Conservation (phyloP, 1,284 basidiomycete genomes). For the Pseudozyma tsukubaensis region DNA sequence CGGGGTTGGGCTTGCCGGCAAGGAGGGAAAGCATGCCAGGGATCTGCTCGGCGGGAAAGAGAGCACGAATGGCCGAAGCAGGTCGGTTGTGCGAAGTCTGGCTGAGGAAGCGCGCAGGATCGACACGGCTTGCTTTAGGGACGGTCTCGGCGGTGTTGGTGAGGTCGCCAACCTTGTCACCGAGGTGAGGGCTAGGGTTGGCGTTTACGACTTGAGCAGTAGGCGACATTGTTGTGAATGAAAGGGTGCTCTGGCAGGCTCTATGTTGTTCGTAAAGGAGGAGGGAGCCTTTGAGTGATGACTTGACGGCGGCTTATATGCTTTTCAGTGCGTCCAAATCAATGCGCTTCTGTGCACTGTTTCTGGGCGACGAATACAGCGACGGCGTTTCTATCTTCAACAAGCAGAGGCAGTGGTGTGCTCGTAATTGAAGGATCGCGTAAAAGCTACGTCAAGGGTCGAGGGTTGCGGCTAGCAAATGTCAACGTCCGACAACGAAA, state of each 20-base stretch:
- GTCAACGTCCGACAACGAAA: too few relatives aligned
- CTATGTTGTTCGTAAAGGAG: not conserved
- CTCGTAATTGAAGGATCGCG: too few relatives aligned
- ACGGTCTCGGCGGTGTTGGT: slow-evolving; percentile 17
- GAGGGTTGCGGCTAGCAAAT: too few relatives aligned
- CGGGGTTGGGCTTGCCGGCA: slow-evolving; percentile 80
- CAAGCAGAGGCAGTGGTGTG: too few relatives aligned
- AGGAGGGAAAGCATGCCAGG: slow-evolving; percentile 85
- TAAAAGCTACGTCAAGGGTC: too few relatives aligned
- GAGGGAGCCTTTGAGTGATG: not conserved
- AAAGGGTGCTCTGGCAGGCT: not conserved
- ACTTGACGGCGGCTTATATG: too few relatives aligned
- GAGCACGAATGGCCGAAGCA: slow-evolving; percentile 72
- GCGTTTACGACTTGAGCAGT: slow-evolving; percentile 37
- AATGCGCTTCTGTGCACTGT: too few relatives aligned
- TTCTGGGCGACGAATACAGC: too few relatives aligned
- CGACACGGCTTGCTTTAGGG: slow-evolving; percentile 29
- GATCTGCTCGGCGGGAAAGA: slow-evolving; percentile 80
- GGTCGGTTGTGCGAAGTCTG: slow-evolving; percentile 30
- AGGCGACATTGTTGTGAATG: slow-evolving; percentile 24
- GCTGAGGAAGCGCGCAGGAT: slow-evolving; percentile 42
- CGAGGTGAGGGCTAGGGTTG: slow-evolving; percentile 27
- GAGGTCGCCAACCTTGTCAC: slow-evolving; percentile 46
- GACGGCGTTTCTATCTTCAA: too few relatives aligned
- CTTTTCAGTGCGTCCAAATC: too few relatives aligned